These are phyloP conservation scores for Dichotomopilus funicola DNA, from an alignment of 2,329 filamentous ascomycete species.

Conservation along the genomic window DNA sequence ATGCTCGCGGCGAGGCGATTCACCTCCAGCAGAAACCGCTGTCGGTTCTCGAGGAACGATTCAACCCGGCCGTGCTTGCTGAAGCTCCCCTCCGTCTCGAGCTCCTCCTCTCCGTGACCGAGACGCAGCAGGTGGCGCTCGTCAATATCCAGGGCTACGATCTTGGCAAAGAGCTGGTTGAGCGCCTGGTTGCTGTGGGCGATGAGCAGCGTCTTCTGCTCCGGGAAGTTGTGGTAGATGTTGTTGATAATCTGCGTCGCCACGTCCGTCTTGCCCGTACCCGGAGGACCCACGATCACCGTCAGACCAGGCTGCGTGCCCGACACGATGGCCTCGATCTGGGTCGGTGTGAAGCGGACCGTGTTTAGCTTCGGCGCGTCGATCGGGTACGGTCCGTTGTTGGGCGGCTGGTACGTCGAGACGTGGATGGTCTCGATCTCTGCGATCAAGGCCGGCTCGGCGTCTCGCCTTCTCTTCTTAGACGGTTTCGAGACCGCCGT, in stretches of 20 bases:
- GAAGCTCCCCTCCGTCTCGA: conserved; percentile 79
- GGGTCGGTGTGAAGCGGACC: conserved; percentile 83
- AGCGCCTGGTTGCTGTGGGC: conserved; percentile 97
- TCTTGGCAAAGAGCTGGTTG: conserved; percentile 97
- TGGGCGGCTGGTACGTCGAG: conserved; percentile 82
- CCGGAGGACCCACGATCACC: conserved; percentile 88
- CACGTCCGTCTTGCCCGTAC: conserved; percentile 98
- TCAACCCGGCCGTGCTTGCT: conserved; percentile 94
- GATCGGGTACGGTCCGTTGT: conserved; percentile 81
- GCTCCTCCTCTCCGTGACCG: conserved; percentile 91
- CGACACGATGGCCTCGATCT: conserved; percentile 87
- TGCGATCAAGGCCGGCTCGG: conserved; percentile 57
- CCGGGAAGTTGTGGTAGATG: conserved; percentile 95
- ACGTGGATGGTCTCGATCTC: conserved; percentile 67
- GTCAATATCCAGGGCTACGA: conserved; percentile 92
- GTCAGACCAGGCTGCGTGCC: conserved; percentile 92
- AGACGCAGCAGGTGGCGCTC: conserved; percentile 86
- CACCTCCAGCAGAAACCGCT: conserved; percentile 73
- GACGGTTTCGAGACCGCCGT: conserved; percentile 51
- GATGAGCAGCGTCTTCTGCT: conserved; percentile 83
- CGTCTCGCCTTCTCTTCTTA: conserved; percentile 82
- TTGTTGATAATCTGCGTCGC: conserved; percentile 98
- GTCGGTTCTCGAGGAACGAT: conserved; percentile 85
- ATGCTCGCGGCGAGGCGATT: conserved; percentile 79
- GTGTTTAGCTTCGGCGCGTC: conserved; percentile 76